Conservation (phyloP, 768 basidiomycete species). For the Mycena vitilis region DNA sequence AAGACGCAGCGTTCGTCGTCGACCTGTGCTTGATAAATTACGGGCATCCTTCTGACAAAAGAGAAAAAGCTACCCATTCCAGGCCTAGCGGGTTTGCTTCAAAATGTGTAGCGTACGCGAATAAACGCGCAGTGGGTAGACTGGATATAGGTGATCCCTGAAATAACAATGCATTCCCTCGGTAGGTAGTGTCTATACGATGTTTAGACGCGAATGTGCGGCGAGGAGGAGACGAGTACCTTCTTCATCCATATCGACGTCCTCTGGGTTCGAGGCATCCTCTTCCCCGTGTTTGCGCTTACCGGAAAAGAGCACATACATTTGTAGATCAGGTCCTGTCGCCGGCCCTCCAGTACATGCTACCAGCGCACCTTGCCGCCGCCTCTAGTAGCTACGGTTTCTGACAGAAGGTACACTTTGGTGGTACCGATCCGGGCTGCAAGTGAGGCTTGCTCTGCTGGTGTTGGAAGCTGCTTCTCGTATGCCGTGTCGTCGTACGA, state of each 20-base stretch:
- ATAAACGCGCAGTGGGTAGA: constrained; percentile 80
- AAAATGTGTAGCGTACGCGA: constrained; percentile 86
- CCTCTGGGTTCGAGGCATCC: constrained; percentile 47
- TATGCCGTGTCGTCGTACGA: constrained; percentile 71
- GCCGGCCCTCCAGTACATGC: constrained; percentile 49
- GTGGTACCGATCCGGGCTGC: constrained; percentile 76
- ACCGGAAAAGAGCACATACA: constrained; percentile 42
- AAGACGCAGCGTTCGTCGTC: constrained; percentile 86
- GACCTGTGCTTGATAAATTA: constrained; percentile 43
- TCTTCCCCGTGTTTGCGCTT: constrained; percentile 58
- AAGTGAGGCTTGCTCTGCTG: constrained; percentile 53
- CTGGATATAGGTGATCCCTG: constrained; percentile 78
- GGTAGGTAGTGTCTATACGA: constrained; percentile 56
- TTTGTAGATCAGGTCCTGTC: constrained; percentile 60
- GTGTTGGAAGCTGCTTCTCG: constrained; percentile 64
- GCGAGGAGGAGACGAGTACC: constrained; percentile 37
- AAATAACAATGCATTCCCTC: constrained; percentile 79
- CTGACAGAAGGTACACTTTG: constrained; percentile 84
- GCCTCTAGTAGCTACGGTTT: constrained; percentile 62
- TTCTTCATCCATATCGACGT: constrained; percentile 51
- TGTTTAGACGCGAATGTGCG: constrained; percentile 7
- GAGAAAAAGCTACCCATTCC: constrained; percentile 68
- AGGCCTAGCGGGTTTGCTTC: constrained; percentile 78
- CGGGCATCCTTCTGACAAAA: background rate
- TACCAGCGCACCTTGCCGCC: constrained; percentile 81